phyloP scores from a whole-genome alignment of 1,284 basidiomycete genomes.

The Austropuccinia psidii region DNA sequence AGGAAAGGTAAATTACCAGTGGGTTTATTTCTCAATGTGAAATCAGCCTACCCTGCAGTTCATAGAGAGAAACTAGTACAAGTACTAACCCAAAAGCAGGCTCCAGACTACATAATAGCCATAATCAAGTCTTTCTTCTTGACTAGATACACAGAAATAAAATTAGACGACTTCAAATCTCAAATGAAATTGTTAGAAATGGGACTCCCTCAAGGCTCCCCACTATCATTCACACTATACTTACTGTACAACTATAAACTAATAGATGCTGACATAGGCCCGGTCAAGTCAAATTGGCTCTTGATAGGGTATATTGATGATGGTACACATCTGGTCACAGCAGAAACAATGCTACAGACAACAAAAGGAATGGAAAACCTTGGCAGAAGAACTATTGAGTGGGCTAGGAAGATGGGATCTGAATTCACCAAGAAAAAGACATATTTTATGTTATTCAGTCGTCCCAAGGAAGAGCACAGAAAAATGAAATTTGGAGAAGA shows the following conservation, averaged over 20 bases:
- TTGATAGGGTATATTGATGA: neutral
- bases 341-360: neutral
- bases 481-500: too few species aligned
- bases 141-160: neutral
- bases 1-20: too few species aligned
- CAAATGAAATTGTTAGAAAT: too few species aligned
- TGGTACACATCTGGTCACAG: neutral
- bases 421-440: slow-evolving; percentile 20
- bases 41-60: neutral
- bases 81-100: neutral
- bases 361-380: neutral
- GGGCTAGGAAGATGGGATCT: neutral
- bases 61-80: neutral
- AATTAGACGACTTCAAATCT: neutral
- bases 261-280: neutral
- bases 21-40: too few species aligned
- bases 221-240: neutral
- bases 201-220: neutral
- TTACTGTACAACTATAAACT: neutral
- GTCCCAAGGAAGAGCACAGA: too few species aligned
- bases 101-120: neutral
- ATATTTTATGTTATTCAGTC: too few species aligned
- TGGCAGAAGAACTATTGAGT: neutral
- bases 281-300: neutral
- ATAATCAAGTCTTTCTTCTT: neutral